A percentile compares a stretch with the other conserved stretches of the same genome.
Evolutionary conservation across 1,139 yeast genomes (phyloP).

Genomic region (Entelexis sorbosivorans): DNA sequence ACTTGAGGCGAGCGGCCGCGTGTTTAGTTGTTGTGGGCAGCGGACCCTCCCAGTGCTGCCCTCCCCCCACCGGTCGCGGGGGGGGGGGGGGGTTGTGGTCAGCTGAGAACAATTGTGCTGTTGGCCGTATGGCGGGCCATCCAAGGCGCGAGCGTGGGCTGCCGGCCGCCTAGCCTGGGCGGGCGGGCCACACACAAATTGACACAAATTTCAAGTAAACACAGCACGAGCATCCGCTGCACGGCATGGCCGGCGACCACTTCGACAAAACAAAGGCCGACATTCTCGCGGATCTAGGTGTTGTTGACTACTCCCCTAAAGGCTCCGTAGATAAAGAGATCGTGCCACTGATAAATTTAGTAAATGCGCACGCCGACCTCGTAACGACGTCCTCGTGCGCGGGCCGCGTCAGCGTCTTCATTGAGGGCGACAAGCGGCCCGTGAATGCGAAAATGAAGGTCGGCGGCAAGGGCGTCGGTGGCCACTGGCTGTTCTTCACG

Average conservation of each 20-base stretch:
- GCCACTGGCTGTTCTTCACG: conserved; percentile 73
- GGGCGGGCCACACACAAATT: not conserved
- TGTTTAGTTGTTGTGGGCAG: not conserved
- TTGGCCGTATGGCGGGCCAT: not conserved
- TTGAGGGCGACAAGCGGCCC: conserved; percentile 44
- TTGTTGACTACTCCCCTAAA: conserved; percentile 49
- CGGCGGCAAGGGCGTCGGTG: conserved; percentile 82
- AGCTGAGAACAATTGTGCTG: not conserved
- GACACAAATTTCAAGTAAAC: not conserved
- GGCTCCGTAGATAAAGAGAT: conserved; percentile 68
- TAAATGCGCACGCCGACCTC: conserved; percentile 53
- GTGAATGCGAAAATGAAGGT: conserved; percentile 27
- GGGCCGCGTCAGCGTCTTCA: conserved; percentile 70
- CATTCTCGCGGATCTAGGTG: conserved; percentile 23
- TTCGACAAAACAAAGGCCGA: conserved; percentile 21
- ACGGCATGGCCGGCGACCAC: not conserved
- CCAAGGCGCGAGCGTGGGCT: too few relatives aligned
- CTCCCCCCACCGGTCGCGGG: not conserved
- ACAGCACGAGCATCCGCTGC: not conserved
- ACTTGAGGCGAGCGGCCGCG: not conserved
- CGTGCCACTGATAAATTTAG: conserved; percentile 55
- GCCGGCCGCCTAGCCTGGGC: too few relatives aligned
- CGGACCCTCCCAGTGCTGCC: not conserved
- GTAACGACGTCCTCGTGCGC: conserved; percentile 85
- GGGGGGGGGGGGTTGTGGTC: not conserved